phyloP scores from a whole-genome alignment of 345 rosid species.

The Turnera subulata region DNA sequence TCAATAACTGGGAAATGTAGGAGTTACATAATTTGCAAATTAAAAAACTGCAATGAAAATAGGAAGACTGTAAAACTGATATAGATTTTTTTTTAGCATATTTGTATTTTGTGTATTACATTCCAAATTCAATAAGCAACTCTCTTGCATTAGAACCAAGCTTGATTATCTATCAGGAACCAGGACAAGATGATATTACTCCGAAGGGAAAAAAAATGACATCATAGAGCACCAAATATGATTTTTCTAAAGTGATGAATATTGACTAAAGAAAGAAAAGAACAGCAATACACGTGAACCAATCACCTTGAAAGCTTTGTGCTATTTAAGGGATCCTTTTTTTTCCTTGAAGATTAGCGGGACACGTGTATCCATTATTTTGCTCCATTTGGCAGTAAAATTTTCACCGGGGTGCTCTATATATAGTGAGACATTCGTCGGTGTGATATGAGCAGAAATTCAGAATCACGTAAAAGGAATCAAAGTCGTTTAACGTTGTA shows the following conservation, averaged over 20 bases:
- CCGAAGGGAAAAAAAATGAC: background rate
- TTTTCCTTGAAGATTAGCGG: background rate
- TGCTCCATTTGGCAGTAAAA: background rate
- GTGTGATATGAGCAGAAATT: background rate
- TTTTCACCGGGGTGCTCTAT: background rate
- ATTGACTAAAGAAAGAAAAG: no score
- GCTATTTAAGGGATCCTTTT: background rate
- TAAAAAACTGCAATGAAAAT: no score
- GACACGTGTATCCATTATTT: background rate
- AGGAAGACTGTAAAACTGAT: no score
- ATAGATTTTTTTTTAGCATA: background rate
- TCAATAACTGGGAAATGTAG: no score
- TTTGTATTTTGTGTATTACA: no score
- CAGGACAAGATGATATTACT: no score
- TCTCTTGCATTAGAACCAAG: no score
- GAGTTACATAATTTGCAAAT: no score
- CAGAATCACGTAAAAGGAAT: background rate
- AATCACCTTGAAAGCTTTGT: background rate
- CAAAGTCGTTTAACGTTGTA: background rate
- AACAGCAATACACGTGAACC: slow-evolving; percentile 1
- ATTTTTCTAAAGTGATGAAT: background rate
- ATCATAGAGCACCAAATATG: background rate
- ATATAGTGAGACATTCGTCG: background rate
- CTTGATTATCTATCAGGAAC: no score
- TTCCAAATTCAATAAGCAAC: no score